Evolutionary conservation across 768 basidiomycete genomes (phyloP).

Genomic region (Leccinum variicolor): DNA sequence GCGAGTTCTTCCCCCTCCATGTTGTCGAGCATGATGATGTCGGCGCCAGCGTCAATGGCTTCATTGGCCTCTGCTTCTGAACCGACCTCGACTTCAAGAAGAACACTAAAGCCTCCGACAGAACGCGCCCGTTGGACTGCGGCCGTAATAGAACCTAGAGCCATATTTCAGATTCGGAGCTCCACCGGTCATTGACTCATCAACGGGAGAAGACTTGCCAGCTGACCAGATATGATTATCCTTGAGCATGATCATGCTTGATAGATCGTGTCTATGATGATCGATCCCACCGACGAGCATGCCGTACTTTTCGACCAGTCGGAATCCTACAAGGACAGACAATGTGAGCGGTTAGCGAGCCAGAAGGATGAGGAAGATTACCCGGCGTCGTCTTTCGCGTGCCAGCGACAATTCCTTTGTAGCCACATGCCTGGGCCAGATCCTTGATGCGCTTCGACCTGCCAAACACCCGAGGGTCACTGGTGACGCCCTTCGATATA

Average conservation of each 20-base stretch:
- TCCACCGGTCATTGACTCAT: neutral
- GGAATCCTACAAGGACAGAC: constrained; percentile 57
- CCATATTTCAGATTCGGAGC: constrained; percentile 3
- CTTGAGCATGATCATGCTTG: constrained; percentile 99
- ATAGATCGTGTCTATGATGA: constrained; percentile 92
- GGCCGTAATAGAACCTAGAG: constrained; percentile 79
- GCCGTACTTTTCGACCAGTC: constrained; percentile 96
- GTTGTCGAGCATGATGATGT: constrained; percentile 95
- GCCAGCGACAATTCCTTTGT: constrained; percentile 86
- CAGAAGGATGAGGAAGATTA: constrained; percentile 12
- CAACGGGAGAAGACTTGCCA: constrained; percentile 42
- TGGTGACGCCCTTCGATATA: neutral
- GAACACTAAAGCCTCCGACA: constrained; percentile 88
- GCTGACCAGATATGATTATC: constrained; percentile 99
- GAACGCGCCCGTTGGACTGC: constrained; percentile 83
- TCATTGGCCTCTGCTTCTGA: constrained; percentile 90
- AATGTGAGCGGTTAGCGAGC: constrained; percentile 6
- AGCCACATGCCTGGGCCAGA: constrained; percentile 74
- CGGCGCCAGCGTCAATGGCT: constrained; percentile 94
- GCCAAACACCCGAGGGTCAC: constrained; percentile 1
- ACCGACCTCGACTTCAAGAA: constrained; percentile 91
- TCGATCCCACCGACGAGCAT: constrained; percentile 99
- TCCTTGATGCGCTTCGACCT: constrained; percentile 85
- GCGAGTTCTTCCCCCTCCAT: constrained; percentile 76
- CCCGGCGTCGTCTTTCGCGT: constrained; percentile 98